These are phyloP conservation scores for Meyerozyma elateridarum DNA, from an alignment of 1,139 yeast species.

Conservation along the genomic window DNA sequence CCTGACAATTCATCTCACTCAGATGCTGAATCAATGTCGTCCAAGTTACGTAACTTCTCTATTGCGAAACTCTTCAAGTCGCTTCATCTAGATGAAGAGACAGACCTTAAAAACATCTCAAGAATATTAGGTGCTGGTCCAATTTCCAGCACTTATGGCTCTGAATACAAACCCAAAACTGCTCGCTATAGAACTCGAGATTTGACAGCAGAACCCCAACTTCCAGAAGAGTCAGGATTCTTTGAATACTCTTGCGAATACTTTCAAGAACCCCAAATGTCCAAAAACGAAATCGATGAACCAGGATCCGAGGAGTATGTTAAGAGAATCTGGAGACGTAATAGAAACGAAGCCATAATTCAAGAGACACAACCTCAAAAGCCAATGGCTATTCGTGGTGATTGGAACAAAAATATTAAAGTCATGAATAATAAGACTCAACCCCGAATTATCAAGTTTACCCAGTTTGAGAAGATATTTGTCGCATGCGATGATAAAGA, in stretches of 20 bases:
- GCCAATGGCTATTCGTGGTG: constrained; percentile 75
- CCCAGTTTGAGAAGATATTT: constrained; percentile 85
- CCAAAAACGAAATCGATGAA: constrained; percentile 79
- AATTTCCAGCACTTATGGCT: constrained; percentile 43
- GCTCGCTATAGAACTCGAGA: constrained; percentile 46
- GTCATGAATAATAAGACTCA: constrained; percentile 71
- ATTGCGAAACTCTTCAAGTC: constrained; percentile 41
- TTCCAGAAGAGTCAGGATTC: constrained; percentile 70
- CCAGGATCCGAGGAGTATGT: constrained; percentile 89
- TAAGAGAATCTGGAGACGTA: constrained; percentile 82
- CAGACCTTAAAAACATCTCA: constrained; percentile 34
- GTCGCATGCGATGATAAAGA: constrained; percentile 84
- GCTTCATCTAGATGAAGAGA: constrained; percentile 40
- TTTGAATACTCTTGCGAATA: constrained; percentile 88
- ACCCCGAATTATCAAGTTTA: constrained; percentile 72
- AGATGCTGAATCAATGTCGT: constrained; percentile 32
- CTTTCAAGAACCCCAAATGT: constrained; percentile 95
- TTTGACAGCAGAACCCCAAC: constrained; percentile 32
- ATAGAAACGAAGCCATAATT: constrained; percentile 81
- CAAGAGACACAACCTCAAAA: constrained; percentile 89
- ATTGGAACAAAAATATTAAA: constrained; percentile 70
- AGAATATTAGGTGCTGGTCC: constrained; percentile 39
- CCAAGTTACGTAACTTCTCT: constrained; percentile 36
- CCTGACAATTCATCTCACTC: constrained; percentile 18
- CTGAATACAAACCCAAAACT: constrained; percentile 46